These are phyloP conservation scores for Stipa capillata DNA, from an alignment of 176 grass and related monocot genomes.

Conservation along the genomic window DNA sequence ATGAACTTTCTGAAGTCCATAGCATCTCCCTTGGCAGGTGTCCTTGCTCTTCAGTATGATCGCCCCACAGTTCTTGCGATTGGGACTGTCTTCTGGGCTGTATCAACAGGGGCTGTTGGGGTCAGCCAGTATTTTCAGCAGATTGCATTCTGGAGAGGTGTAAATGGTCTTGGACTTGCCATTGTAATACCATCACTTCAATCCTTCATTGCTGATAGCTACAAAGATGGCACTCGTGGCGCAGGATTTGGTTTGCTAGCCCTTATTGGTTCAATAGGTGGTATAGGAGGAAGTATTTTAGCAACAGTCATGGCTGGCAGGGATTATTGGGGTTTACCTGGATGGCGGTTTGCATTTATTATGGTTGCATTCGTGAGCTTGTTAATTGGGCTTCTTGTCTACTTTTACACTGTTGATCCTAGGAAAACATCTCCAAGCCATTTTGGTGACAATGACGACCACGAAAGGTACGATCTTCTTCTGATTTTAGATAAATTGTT, in stretches of 20 bases:
- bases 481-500: neutral
- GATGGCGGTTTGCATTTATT: slow-evolving; percentile 84
- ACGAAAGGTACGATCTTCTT: slow-evolving; percentile 58
- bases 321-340: slow-evolving; percentile 63
- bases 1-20: slow-evolving; percentile 91
- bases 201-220: slow-evolving; percentile 97
- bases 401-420: slow-evolving; percentile 78
- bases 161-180: slow-evolving; percentile 92
- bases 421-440: slow-evolving; percentile 33
- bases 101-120: slow-evolving; percentile 88
- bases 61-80: slow-evolving; percentile 66
- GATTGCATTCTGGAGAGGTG: slow-evolving; percentile 85
- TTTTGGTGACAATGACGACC: slow-evolving; percentile 27
- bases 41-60: slow-evolving; percentile 84
- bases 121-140: slow-evolving; percentile 69
- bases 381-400: slow-evolving; percentile 73
- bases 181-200: slow-evolving; percentile 89
- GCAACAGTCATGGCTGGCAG: slow-evolving; percentile 78
- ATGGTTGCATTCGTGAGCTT: slow-evolving; percentile 76
- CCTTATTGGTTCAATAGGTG: slow-evolving; percentile 72
- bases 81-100: slow-evolving; percentile 77
- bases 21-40: slow-evolving; percentile 82
- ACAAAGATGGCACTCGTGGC: slow-evolving; percentile 68
- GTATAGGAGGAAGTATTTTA: slow-evolving; percentile 84
- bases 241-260: slow-evolving; percentile 76